A percentile compares a stretch with the other conserved stretches of the same genome.
These are phyloP conservation scores for Mortierella sp. DNA, from an alignment of 371 early-diverging fungal genomes.

Conservation along the genomic window DNA sequence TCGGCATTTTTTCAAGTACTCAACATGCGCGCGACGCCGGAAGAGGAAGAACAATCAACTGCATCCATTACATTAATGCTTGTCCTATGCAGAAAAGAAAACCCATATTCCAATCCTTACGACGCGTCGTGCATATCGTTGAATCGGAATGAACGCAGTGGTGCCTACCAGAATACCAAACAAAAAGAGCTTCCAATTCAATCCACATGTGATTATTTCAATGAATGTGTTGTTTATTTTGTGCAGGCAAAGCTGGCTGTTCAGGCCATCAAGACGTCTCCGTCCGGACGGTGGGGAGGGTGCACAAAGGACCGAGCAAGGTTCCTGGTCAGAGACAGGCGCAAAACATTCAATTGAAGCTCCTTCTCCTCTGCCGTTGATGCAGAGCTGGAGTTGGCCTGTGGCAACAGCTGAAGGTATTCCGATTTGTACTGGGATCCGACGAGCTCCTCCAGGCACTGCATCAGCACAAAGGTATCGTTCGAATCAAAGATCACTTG, in stretches of 20 bases:
- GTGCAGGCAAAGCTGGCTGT: background rate
- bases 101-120: slow-evolving; percentile 41
- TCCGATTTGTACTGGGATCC: slow-evolving; percentile 47
- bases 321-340: slow-evolving; percentile 40
- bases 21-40: too few relatives aligned
- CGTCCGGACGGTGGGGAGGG: slow-evolving; percentile 7
- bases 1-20: too few relatives aligned
- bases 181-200: too few relatives aligned
- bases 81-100: slow-evolving; percentile 14
- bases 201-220: background rate
- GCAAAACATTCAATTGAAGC: slow-evolving; percentile 30
- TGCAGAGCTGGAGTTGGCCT: background rate
- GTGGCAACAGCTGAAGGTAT: slow-evolving; percentile 42
- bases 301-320: slow-evolving; percentile 47
- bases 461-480: slow-evolving; percentile 51
- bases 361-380: slow-evolving; percentile 32
- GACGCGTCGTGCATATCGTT: slow-evolving; percentile 15
- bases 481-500: slow-evolving; percentile 31
- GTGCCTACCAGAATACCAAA: too few relatives aligned
- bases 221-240: slow-evolving; percentile 1
- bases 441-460: slow-evolving; percentile 49
- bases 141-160: slow-evolving; percentile 26
- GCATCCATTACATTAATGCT: background rate
- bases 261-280: background rate
- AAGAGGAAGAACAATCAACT: background rate